A percentile compares a stretch with the other conserved stretches of the same genome.
Conservation (phyloP, 257 asterid genomes). For the Solanum microdontum region DNA sequence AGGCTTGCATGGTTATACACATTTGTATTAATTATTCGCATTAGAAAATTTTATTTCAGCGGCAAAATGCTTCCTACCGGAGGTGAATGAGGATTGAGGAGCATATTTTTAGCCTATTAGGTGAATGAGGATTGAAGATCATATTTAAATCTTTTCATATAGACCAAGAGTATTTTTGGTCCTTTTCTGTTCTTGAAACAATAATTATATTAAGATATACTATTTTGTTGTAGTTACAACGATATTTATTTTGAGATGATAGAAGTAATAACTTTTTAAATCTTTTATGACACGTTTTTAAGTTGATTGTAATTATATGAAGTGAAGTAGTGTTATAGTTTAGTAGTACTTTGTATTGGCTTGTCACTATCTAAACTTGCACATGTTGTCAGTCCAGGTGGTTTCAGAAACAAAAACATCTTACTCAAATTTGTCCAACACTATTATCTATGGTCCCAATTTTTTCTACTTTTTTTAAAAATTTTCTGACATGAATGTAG, state of each 20-base stretch:
- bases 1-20: no score
- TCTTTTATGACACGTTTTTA: not conserved
- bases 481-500: not conserved
- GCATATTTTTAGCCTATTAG: no score
- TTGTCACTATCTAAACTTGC: not conserved
- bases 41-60: no score
- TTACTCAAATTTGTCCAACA: not conserved
- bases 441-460: not conserved
- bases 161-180: fast-evolving
- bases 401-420: not conserved
- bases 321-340: not conserved
- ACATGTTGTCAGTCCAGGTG: not conserved
- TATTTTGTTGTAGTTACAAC: no score
- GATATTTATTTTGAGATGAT: not conserved
- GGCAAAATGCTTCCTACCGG: no score
- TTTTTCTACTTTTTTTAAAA: no score
- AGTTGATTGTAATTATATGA: not conserved
- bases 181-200: no score
- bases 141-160: no score
- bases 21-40: no score
- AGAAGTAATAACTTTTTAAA: not conserved
- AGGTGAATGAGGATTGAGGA: no score
- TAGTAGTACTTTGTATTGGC: not conserved
- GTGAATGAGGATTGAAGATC: no score
- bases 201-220: no score